These are phyloP conservation scores for Fraxinus nigra DNA, from an alignment of 305 asterid genomes.

Conservation along the genomic window DNA sequence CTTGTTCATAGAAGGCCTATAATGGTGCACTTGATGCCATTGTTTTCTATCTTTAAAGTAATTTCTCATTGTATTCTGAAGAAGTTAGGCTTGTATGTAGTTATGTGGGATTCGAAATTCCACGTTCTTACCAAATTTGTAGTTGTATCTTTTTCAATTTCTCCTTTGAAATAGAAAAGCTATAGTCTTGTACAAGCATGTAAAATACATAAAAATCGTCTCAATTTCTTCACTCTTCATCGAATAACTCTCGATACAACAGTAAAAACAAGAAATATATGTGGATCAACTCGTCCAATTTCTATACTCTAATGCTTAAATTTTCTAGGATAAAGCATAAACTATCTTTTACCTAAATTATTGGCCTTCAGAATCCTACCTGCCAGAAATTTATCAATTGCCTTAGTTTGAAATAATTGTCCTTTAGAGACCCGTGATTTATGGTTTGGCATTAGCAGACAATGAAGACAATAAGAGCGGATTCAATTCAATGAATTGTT, in stretches of 20 bases:
- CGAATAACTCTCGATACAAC: neutral
- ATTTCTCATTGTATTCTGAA: neutral
- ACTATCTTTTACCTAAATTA: neutral
- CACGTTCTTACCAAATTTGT: conserved; percentile 11
- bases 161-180: neutral
- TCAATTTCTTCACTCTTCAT: neutral
- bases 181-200: neutral
- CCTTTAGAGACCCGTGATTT: neutral
- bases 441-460: neutral
- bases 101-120: conserved; percentile 12
- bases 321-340: neutral
- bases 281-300: neutral
- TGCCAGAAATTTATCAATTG: neutral
- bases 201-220: neutral
- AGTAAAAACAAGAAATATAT: neutral
- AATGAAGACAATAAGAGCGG: neutral
- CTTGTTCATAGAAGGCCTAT: conserved; percentile 4
- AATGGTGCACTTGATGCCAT: neutral
- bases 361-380: neutral
- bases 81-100: conserved; percentile 3
- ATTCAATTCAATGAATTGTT: neutral
- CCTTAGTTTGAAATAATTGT: neutral
- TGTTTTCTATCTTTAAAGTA: neutral
- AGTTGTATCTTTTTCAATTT: conserved; percentile 3
- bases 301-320: neutral